Base-by-base conservation (phyloP, 2,329 filamentous ascomycete species). In the Colletotrichum tofieldiae region DNA sequence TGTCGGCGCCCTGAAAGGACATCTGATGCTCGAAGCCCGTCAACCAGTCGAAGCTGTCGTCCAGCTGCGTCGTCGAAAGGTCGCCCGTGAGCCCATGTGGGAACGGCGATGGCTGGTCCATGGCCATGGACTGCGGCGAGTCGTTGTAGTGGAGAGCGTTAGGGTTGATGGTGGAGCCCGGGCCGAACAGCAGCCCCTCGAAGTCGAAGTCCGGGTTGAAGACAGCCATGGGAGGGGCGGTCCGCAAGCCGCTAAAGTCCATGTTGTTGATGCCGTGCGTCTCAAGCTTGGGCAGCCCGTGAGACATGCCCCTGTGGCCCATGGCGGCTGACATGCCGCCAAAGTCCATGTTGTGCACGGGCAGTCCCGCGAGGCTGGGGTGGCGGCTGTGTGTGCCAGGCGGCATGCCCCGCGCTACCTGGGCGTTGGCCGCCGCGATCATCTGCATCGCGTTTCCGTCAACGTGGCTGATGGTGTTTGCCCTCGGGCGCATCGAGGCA, bases 401-500 rank as follows among this genome's bases (percentile, higher is more conserved):
- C 81, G 69, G 72, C 60, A 84, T 87, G 76, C 78, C 85, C 77
- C 82, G 83, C 75, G 82, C 86, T 76, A 84, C 87, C 52, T 87
- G 84, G 55, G 87, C 84, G 77, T 89, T 91, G 62, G 88, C 88
- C 16, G 89, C 85, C 61, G 90, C 89, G 74, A 94, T 87, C 83
- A 96, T 89, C 77, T 92, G 93, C 81, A 97, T 89, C 51, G 92
- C 90, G 65, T 88, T 87, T 69, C 90, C 89, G 80, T 98, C 96
- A 68, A 98, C 91, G 81, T 98, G 95, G 79, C 95, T 96, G 79
- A 99, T 97, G 47, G 96, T 99, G 80, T 98, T 98, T 66, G 96
- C 96, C 77, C 96, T 89, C 29, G 96, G 96, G 75, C 96, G 90
- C 90, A 96, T 95, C 16, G 88, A 86, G 65, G 87, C 86, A 65